These are phyloP conservation scores for Polyplosphaeria fusca DNA, from an alignment of 495 filamentous ascomycete genomes.

Conservation along the genomic window DNA sequence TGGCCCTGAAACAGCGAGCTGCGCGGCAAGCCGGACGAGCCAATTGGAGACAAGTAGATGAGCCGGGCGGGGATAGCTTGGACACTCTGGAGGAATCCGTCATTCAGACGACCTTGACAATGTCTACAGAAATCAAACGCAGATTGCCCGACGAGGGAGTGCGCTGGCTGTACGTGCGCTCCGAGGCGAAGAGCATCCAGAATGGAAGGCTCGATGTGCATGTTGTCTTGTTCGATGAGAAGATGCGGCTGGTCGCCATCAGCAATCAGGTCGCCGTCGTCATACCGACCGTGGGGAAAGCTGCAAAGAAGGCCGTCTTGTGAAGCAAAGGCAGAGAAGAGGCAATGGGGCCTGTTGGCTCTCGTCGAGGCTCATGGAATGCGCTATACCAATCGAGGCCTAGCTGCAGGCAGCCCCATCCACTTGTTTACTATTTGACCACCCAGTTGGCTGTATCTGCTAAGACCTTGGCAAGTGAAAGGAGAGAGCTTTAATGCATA, in stretches of 20 bases:
- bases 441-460: too few relatives aligned
- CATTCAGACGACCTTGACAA: constrained; percentile 6
- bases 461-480: too few relatives aligned
- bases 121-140: constrained; percentile 22
- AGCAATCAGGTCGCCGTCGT: constrained; percentile 14
- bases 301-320: neutral
- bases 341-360: too few relatives aligned
- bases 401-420: too few relatives aligned
- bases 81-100: neutral
- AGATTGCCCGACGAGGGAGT: constrained; percentile 11
- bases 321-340: too few relatives aligned
- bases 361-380: too few relatives aligned
- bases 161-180: constrained; percentile 13
- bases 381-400: too few relatives aligned
- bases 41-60: constrained; percentile 2
- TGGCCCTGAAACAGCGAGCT: neutral
- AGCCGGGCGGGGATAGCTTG: neutral
- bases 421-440: too few relatives aligned
- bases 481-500: too few relatives aligned
- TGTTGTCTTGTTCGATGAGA: constrained; percentile 11
- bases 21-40: neutral
- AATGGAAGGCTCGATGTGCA: constrained; percentile 12
- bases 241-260: constrained; percentile 9
- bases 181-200: constrained; percentile 3
- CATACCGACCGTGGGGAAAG: neutral